Conservation (phyloP, 1,284 basidiomycete genomes). For the Vanrija humicola region DNA sequence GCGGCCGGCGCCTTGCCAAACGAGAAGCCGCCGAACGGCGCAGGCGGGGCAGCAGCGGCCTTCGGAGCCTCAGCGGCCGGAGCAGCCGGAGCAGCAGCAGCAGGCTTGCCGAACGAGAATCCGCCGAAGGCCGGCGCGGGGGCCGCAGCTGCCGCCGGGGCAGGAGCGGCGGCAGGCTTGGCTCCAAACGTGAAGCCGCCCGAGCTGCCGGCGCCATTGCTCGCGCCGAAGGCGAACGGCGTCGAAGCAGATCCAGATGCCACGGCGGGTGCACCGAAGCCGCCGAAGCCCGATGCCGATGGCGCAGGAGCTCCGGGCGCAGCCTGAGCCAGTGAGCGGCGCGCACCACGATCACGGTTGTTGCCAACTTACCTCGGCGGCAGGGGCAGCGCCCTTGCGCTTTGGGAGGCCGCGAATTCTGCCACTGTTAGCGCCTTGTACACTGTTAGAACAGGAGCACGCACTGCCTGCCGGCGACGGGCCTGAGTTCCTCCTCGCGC, state of each 20-base stretch:
- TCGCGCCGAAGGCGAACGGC: constrained; percentile 20
- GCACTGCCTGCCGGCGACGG: constrained; percentile 40
- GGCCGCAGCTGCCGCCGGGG: constrained; percentile 12
- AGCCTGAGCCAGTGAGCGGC: constrained; percentile 1
- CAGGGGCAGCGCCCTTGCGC: constrained; percentile 26
- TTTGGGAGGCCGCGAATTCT: constrained; percentile 51
- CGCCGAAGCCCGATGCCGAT: not conserved
- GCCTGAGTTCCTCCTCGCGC: constrained; percentile 30
- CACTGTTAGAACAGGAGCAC: constrained; percentile 1
- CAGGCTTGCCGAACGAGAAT: constrained; percentile 20
- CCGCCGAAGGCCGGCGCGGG: constrained; percentile 20
- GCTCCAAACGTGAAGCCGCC: constrained; percentile 2
- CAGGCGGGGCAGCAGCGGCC: constrained; percentile 8
- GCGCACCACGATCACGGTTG: no score
- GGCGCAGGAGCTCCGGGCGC: constrained; percentile 7
- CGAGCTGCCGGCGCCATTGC: no score
- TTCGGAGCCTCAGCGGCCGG: constrained; percentile 1
- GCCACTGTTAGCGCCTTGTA: constrained; percentile 2
- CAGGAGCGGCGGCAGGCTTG: constrained; percentile 1
- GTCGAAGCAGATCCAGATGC: not conserved
- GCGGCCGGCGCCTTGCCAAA: constrained; percentile 9
- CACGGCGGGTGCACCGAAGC: constrained; percentile 1
- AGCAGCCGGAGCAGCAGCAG: constrained; percentile 4
- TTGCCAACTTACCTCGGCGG: not conserved
- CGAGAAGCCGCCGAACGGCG: constrained; percentile 24